Conservation (phyloP, 805 yeast genomes). For the Metschnikowia drakensbergensis region DNA sequence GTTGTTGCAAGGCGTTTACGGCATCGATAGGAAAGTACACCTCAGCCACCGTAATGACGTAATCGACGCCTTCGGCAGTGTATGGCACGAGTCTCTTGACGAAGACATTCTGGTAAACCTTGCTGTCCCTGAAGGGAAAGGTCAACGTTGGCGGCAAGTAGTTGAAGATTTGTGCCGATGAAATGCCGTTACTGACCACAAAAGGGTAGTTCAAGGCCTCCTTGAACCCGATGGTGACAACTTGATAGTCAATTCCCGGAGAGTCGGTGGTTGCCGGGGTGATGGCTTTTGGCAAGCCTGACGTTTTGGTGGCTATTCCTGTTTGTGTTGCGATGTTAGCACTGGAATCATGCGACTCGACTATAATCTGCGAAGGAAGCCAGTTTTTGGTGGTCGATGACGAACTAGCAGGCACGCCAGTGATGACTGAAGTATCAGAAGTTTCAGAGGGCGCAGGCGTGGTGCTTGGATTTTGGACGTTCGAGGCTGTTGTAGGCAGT, state of each 20-base stretch:
- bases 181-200: constrained; percentile 64
- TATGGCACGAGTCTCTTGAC: constrained; percentile 76
- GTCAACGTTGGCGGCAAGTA: constrained; percentile 74
- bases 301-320: constrained; percentile 23
- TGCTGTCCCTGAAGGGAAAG: constrained; percentile 50
- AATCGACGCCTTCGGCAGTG: constrained; percentile 47
- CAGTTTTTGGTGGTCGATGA: constrained; percentile 21
- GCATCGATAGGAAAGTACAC: constrained; percentile 67
- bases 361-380: constrained; percentile 36
- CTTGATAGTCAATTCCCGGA: constrained; percentile 43
- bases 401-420: not conserved
- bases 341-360: constrained; percentile 13
- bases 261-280: constrained; percentile 57
- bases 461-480: not conserved
- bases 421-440: not conserved
- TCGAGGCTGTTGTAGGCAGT: no score
- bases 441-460: not conserved
- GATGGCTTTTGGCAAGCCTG: constrained; percentile 72
- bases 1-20: constrained; percentile 46
- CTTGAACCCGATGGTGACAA: constrained; percentile 76
- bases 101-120: constrained; percentile 38
- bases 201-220: constrained; percentile 78
- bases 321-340: constrained; percentile 14
- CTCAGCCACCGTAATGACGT: constrained; percentile 84
- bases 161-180: constrained; percentile 82